Conservation (phyloP, 495 filamentous ascomycete species). For the Ascobolus immersus region DNA sequence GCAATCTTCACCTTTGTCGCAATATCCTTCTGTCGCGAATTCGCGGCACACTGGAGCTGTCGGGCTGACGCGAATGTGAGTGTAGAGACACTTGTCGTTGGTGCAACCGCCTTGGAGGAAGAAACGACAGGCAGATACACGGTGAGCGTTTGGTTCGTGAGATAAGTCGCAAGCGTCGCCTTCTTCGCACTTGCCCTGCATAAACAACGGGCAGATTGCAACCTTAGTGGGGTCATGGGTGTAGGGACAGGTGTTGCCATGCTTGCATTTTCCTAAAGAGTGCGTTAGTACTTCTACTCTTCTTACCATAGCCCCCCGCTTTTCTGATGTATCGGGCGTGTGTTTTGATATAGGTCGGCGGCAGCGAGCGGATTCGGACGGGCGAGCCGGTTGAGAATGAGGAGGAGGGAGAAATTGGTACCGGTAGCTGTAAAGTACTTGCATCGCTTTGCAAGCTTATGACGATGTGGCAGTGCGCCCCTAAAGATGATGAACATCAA, state of each 20-base stretch:
- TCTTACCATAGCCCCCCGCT: constrained; percentile 1
- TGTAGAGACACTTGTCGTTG: constrained; percentile 68
- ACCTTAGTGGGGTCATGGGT: constrained; percentile 70
- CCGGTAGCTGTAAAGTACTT: constrained; percentile 76
- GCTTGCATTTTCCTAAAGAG: constrained; percentile 16
- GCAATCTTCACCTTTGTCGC: constrained; percentile 57
- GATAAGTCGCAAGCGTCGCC: constrained; percentile 79
- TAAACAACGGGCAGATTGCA: constrained; percentile 70
- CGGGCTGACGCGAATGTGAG: constrained; percentile 61
- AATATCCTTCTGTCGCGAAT: constrained; percentile 77
- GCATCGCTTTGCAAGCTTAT: constrained; percentile 54
- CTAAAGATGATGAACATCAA: constrained; percentile 3
- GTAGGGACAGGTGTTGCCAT: constrained; percentile 36
- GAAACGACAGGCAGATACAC: constrained; percentile 69
- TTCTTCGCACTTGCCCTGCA: constrained; percentile 50
- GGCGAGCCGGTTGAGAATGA: background rate
- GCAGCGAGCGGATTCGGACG: constrained; percentile 3
- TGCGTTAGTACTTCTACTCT: constrained; percentile 13
- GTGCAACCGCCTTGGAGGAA: constrained; percentile 78
- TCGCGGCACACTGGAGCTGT: constrained; percentile 56
- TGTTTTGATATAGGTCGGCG: background rate
- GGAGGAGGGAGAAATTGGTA: constrained; percentile 28
- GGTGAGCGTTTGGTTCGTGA: constrained; percentile 64
- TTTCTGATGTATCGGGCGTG: background rate
- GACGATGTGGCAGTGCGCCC: constrained; percentile 1